Percentiles rank a stretch among this genome's conserved stretches.
phyloP scores from a whole-genome alignment of 345 rosid genomes.

The Hypericum perforatum region DNA sequence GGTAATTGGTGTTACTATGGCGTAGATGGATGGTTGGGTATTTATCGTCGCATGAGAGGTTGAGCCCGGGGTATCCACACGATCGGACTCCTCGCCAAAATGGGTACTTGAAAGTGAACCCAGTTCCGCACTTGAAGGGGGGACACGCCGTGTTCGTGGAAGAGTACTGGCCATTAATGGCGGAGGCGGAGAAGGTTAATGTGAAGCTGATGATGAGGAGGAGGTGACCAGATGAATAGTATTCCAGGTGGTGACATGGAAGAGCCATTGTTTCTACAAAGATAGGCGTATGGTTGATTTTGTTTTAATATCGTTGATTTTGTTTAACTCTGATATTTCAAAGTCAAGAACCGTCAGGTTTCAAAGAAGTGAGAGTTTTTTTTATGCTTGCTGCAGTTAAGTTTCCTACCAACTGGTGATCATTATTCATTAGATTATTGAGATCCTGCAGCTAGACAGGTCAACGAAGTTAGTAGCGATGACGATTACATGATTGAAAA shows the following conservation, averaged over 20 bases:
- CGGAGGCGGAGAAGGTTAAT: neutral
- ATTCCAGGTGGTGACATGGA: neutral
- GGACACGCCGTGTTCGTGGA: constrained; percentile 7
- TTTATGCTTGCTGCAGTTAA: too few relatives aligned
- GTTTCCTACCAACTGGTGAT: too few relatives aligned
- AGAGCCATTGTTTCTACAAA: constrained; percentile 5
- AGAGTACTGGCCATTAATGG: constrained; percentile 4
- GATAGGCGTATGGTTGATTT: too few relatives aligned
- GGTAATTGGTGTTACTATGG: neutral
- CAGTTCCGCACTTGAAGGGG: constrained; percentile 17
- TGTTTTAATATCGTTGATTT: too few relatives aligned
- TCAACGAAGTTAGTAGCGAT: constrained; percentile 21
- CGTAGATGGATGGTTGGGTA: constrained; percentile 12
- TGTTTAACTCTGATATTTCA: neutral
- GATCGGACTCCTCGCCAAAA: constrained; percentile 17
- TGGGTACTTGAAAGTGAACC: constrained; percentile 17
- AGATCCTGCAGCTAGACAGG: neutral
- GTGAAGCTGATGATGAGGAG: constrained; percentile 3
- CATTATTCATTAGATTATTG: too few relatives aligned
- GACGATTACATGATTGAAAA: neutral
- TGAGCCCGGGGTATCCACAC: constrained; percentile 28
- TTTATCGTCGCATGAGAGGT: constrained; percentile 18
- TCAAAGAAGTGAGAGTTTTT: too few relatives aligned
- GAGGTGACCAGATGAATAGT: neutral
- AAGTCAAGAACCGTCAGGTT: neutral